These are phyloP conservation scores for Beauveria sp. DNA, from an alignment of 2,329 filamentous ascomycete species.

Conservation along the genomic window DNA sequence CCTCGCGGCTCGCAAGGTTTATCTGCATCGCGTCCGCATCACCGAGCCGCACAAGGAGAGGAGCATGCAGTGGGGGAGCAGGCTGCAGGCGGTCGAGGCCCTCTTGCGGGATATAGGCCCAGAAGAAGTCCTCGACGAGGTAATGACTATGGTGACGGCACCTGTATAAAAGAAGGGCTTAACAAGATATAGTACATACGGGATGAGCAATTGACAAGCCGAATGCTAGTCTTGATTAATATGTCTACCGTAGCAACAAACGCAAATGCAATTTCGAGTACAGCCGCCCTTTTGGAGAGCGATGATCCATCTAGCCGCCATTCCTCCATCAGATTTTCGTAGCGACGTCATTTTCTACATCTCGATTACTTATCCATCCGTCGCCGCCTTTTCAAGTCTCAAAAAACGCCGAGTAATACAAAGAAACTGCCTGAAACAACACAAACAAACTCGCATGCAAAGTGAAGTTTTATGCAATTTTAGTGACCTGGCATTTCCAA, in stretches of 20 bases:
- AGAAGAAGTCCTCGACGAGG: constrained; percentile 59
- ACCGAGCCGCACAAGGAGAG: constrained; percentile 64
- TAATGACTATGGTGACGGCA: constrained; percentile 48
- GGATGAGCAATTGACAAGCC: not conserved
- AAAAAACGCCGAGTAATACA: not conserved
- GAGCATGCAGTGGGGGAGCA: constrained; percentile 90
- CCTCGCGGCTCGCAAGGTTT: constrained; percentile 79
- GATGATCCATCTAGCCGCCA: not conserved
- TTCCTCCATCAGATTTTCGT: not conserved
- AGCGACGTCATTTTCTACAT: not conserved
- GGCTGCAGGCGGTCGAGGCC: constrained; percentile 57
- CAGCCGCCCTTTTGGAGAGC: not conserved
- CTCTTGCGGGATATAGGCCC: constrained; percentile 55
- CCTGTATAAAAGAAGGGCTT: constrained; percentile 28
- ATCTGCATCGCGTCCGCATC: constrained; percentile 73
- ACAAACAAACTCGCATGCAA: constrained; percentile 10
- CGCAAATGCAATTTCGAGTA: not conserved
- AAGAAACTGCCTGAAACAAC: not conserved
- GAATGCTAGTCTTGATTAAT: not conserved
- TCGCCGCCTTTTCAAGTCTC: not conserved
- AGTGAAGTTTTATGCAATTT: constrained; percentile 44
- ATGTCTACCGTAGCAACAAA: not conserved
- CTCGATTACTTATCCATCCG: not conserved
- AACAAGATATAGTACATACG: not conserved
- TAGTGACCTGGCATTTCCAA: constrained; percentile 80